Base-by-base conservation (phyloP, 2,329 filamentous ascomycete species). In the Stachybotrys elegans region DNA sequence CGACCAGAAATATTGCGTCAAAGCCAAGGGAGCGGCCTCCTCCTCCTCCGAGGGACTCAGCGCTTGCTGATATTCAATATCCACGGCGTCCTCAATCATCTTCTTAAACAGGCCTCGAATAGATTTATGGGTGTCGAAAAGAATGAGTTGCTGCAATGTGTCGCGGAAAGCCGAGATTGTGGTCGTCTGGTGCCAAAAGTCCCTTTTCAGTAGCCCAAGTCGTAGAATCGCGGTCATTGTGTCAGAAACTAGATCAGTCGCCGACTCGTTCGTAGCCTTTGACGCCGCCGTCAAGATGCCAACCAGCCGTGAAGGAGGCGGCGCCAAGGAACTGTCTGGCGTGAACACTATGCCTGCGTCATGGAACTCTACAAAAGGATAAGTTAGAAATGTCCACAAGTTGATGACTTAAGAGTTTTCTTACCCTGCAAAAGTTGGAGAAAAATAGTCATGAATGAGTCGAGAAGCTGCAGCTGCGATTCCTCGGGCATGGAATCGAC, bases 401-500 rank as follows among this genome's bases (percentile, higher is more conserved):
- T n/a, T n/a, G n/a, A n/a, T n/a, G n/a, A n/a, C n/a, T n/a, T n/a
- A 9, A 34, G 5, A 17, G 27, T 14, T 16, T 27, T 52, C 56
- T 43, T 47, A 58, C 59, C 57, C 38, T 56, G 49, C 13, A 61
- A 40, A 20, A 65, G 49, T 21, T 51, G 52, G 9, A 59, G 44
- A 42, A 61, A 59, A 7, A 52, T 49, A 29, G 59, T 54, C 20
- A 65, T 47, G 31, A 65, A 51, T 21, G 52, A 46, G 29, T 48
- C 49, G n/a, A 56, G 54, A 13, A 65, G 48, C 35, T 55, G 55
- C 11, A 62, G 46, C 19, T 54, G 57, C 34, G 63, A 46, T 14
- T 34, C 7, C 22, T 47, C 14, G 6, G 54, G 52, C 22, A 54
- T 47, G n/a, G 53, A 62, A 8, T 70, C 67, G 13, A 76, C 63